These are phyloP conservation scores for Candida endomychidarum DNA, from an alignment of 805 yeast species.

Conservation along the genomic window DNA sequence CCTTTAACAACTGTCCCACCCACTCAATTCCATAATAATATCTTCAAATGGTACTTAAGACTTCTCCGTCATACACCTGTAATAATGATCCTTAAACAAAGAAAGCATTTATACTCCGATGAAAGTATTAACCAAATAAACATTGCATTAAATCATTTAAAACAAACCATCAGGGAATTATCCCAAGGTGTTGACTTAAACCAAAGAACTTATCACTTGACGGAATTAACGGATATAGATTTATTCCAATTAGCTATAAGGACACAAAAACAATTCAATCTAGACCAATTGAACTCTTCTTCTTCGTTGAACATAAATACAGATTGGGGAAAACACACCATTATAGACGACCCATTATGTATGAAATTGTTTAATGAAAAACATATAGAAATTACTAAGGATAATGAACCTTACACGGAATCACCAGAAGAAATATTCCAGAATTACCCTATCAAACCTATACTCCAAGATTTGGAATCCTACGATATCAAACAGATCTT, in stretches of 20 bases:
- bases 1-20: slow-evolving; percentile 18
- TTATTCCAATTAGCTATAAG: slow-evolving; percentile 26
- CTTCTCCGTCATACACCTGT: slow-evolving; percentile 31
- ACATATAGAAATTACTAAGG: slow-evolving; percentile 9
- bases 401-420: not conserved
- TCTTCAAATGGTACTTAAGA: slow-evolving; percentile 30
- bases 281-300: slow-evolving; percentile 1
- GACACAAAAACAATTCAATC: not conserved
- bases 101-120: slow-evolving; percentile 28
- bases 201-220: slow-evolving; percentile 30
- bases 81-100: slow-evolving; percentile 27
- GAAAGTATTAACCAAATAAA: slow-evolving; percentile 23
- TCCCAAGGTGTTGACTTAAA: slow-evolving; percentile 4
- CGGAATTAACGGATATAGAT: slow-evolving; percentile 29
- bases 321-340: slow-evolving; percentile 10
- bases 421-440: not conserved
- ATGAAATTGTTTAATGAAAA: slow-evolving; percentile 8
- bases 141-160: slow-evolving; percentile 19
- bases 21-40: slow-evolving; percentile 13
- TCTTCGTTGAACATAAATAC: slow-evolving; percentile 1
- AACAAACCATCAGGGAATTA: slow-evolving; percentile 9
- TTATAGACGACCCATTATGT: slow-evolving; percentile 15
- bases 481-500: slow-evolving; percentile 16
- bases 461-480: slow-evolving; percentile 3
- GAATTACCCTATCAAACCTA: not conserved